Conservation (phyloP, 2,329 filamentous ascomycete genomes). For the Fusarium secorum region DNA sequence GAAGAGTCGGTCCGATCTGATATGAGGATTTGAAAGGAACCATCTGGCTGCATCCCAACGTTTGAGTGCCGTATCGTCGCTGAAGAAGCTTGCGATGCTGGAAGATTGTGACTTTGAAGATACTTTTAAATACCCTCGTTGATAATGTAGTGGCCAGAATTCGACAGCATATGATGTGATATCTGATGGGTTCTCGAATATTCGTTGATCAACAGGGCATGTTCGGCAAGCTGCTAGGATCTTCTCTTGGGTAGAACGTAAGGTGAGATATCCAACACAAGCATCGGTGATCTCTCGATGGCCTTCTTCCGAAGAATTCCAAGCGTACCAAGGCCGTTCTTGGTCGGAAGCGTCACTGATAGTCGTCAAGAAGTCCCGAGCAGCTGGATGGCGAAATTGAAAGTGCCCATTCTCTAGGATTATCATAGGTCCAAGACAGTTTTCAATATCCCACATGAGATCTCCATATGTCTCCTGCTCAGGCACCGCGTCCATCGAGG, state of each 20-base stretch:
- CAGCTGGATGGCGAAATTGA: not conserved
- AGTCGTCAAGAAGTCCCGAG: not conserved
- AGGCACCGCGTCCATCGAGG: fast-evolving
- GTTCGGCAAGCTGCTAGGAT: not conserved
- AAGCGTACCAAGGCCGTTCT: not conserved
- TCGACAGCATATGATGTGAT: not conserved
- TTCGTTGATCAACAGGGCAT: not conserved
- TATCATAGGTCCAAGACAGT: not conserved
- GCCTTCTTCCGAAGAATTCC: not conserved
- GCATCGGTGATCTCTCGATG: not conserved
- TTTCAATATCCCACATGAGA: not conserved
- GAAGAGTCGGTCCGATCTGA: not conserved
- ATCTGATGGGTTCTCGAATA: not conserved
- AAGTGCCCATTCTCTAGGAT: not conserved
- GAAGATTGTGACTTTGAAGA: fast-evolving
- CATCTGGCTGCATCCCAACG: not conserved
- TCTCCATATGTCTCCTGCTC: not conserved
- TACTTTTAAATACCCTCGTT: not conserved
- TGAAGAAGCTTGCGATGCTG: not conserved
- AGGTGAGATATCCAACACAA: not conserved
- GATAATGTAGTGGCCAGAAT: not conserved
- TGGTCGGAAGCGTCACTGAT: fast-evolving
- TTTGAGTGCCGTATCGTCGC: not conserved
- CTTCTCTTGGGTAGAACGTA: not conserved
- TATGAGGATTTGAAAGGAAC: not conserved